Conservation (phyloP, 176 grass and related monocot species). For the Oryza officinalis region DNA sequence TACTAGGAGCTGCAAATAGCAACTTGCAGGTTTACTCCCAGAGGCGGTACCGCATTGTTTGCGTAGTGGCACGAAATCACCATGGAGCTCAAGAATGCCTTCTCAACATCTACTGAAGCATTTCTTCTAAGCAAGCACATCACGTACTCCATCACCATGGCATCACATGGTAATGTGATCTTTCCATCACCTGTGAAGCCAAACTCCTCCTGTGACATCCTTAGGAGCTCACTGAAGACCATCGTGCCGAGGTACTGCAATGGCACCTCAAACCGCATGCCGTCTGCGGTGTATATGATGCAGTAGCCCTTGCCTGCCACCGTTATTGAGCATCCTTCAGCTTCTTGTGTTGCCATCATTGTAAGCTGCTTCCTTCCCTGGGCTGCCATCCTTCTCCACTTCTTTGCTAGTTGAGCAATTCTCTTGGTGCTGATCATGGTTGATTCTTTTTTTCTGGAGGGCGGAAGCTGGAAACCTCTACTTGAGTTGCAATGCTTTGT, state of each 20-base stretch:
- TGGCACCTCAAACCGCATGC: slow-evolving; percentile 56
- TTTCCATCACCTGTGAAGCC: slow-evolving; percentile 35
- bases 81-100: slow-evolving; percentile 42
- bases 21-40: not conserved
- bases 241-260: slow-evolving; percentile 34
- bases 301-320: slow-evolving; percentile 43
- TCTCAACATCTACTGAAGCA: slow-evolving; percentile 42
- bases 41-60: not conserved
- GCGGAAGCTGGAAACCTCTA: not conserved
- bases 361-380: slow-evolving; percentile 22
- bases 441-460: not conserved
- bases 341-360: not conserved
- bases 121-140: slow-evolving; percentile 46
- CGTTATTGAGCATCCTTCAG: not conserved
- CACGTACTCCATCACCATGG: slow-evolving; percentile 34
- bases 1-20: slow-evolving; percentile 38
- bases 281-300: slow-evolving; percentile 43
- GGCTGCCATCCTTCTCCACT: slow-evolving; percentile 30
- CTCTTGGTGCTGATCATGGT: slow-evolving; percentile 27
- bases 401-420: slow-evolving; percentile 33
- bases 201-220: slow-evolving; percentile 48
- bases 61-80: slow-evolving; percentile 2
- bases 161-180: slow-evolving; percentile 52
- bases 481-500: slow-evolving; percentile 7
- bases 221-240: slow-evolving; percentile 47